Conservation (phyloP, 176 grass and related monocot genomes). For the Neostapfia colusana region DNA sequence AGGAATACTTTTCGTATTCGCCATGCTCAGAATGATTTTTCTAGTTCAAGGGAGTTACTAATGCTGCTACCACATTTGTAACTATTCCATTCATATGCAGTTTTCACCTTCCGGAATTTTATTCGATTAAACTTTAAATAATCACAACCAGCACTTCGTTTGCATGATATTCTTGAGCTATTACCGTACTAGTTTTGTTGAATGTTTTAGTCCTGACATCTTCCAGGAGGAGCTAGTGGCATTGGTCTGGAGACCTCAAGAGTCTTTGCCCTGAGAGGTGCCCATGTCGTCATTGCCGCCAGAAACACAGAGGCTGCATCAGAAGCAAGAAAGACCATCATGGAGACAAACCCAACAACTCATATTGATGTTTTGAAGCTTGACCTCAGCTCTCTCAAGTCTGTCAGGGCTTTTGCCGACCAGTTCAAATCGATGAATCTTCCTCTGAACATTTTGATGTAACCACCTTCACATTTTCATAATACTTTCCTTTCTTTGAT, state of each 20-base stretch:
- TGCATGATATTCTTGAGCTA: background rate
- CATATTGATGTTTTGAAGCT: constrained; percentile 68
- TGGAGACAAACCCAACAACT: constrained; percentile 46
- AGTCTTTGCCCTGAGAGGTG: constrained; percentile 85
- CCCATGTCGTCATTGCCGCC: constrained; percentile 82
- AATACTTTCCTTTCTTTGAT: constrained; percentile 10
- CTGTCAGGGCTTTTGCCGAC: constrained; percentile 63
- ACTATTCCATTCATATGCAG: background rate
- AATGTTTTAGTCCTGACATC: background rate
- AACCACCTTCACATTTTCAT: constrained; percentile 34
- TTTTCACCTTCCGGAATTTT: constrained; percentile 12
- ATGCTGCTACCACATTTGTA: background rate
- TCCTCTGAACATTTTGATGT: constrained; percentile 95
- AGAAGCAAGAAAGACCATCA: constrained; percentile 57
- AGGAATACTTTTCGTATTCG: background rate
- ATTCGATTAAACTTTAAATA: constrained; percentile 14
- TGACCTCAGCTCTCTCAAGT: constrained; percentile 92
- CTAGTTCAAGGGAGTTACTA: background rate
- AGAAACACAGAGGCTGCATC: constrained; percentile 92
- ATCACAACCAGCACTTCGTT: background rate
- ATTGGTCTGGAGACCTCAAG: constrained; percentile 90
- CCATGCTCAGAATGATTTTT: background rate
- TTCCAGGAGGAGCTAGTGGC: constrained; percentile 78
- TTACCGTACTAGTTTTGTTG: background rate
- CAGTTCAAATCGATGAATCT: constrained; percentile 79